Conservation (phyloP, 169 alveolate genomes). For the Eimeria maxima region DNA sequence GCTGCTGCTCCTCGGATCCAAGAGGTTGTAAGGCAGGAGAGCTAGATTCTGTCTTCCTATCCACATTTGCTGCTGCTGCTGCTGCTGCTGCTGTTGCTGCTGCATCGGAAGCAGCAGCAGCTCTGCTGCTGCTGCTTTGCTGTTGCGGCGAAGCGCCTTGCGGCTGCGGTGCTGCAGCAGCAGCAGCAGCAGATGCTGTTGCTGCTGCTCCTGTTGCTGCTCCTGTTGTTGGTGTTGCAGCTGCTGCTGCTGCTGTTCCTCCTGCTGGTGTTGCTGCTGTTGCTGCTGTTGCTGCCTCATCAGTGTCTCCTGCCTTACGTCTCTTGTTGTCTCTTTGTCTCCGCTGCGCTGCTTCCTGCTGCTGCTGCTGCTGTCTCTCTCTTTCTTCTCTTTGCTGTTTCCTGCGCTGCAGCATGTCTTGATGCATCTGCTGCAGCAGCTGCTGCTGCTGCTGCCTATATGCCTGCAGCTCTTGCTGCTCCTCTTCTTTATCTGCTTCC, state of each 20-base stretch:
- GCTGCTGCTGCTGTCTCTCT: slow-evolving; percentile 62
- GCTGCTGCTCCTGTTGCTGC: slow-evolving; percentile 51
- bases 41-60: background rate
- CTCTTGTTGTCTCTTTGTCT: slow-evolving; percentile 27
- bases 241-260: slow-evolving; percentile 18
- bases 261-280: slow-evolving; percentile 62
- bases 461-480: slow-evolving; percentile 63
- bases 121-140: background rate
- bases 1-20: slow-evolving; percentile 16
- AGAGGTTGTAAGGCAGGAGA: slow-evolving; percentile 25
- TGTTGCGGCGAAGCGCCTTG: background rate
- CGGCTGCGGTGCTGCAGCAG: slow-evolving; percentile 13
- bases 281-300: slow-evolving; percentile 67
- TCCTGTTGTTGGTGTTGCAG: slow-evolving; percentile 15
- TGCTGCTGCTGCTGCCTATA: slow-evolving; percentile 63
- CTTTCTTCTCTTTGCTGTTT: slow-evolving; percentile 61
- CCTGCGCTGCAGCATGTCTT: slow-evolving; percentile 22
- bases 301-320: slow-evolving; percentile 21
- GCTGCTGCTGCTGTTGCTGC: slow-evolving; percentile 38
- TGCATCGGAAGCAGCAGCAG: slow-evolving; percentile 7
- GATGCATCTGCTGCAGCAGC: slow-evolving; percentile 68
- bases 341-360: slow-evolving; percentile 51
- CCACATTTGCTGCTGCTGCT: slow-evolving; percentile 41
- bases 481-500: slow-evolving; percentile 14
- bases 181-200: slow-evolving; percentile 42